A percentile compares a stretch with the other conserved stretches of the same genome.
phyloP scores from a whole-genome alignment of 306 rosid genomes.

The Medicago ruthenica region DNA sequence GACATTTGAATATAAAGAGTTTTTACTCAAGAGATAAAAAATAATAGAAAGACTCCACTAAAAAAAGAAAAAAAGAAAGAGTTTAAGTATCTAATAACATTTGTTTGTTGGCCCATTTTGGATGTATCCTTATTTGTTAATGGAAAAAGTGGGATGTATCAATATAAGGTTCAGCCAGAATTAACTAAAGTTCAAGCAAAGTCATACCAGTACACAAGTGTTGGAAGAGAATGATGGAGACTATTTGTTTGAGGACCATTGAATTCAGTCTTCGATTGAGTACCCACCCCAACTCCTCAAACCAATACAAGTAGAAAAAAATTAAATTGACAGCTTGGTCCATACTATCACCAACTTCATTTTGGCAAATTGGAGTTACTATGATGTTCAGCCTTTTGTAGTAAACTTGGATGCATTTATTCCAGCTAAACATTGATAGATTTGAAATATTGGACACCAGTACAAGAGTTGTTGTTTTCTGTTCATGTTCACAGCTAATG shows the following conservation, averaged over 20 bases:
- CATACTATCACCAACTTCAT: slow-evolving; percentile 36
- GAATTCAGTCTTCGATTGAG: slow-evolving; percentile 27
- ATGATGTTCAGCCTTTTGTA: slow-evolving; percentile 45
- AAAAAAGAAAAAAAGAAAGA: slow-evolving; percentile 16
- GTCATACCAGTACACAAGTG: slow-evolving; percentile 44
- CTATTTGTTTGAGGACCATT: slow-evolving; percentile 29
- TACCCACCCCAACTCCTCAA: slow-evolving; percentile 30
- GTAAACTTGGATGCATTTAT: slow-evolving; percentile 48
- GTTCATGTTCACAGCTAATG: background rate
- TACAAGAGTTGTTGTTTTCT: slow-evolving; percentile 10
- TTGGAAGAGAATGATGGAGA: slow-evolving; percentile 49
- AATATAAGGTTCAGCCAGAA: slow-evolving; percentile 36
- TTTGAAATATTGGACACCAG: slow-evolving; percentile 16
- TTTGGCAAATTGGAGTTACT: slow-evolving; percentile 40
- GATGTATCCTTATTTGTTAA: slow-evolving; percentile 41
- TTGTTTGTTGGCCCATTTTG: slow-evolving; percentile 39
- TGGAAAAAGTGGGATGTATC: slow-evolving; percentile 14
- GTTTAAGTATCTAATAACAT: slow-evolving; percentile 33
- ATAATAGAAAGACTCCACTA: background rate
- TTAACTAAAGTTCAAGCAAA: slow-evolving; percentile 41
- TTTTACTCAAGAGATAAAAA: background rate
- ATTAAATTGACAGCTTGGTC: slow-evolving; percentile 46
- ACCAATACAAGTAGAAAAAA: slow-evolving; percentile 20
- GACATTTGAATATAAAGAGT: background rate
- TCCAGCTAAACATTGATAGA: slow-evolving; percentile 25